Conservation (phyloP, 1,284 basidiomycete genomes). For the Sporisorium graminicola region DNA sequence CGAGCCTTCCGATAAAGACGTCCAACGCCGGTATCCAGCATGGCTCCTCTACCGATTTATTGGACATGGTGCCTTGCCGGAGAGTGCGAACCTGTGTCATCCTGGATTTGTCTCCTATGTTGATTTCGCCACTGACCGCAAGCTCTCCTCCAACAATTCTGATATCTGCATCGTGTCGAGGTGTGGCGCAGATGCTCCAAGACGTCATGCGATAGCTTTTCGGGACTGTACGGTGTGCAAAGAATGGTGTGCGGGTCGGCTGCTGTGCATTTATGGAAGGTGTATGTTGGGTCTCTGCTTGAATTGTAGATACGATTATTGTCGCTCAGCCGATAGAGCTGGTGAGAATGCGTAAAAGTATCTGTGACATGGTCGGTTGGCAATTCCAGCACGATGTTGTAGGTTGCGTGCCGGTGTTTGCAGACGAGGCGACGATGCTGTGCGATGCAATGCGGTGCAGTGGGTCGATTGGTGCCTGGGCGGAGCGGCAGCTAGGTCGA, state of each 20-base stretch:
- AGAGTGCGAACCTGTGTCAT: neutral
- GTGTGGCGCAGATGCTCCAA: too few species aligned
- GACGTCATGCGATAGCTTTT: neutral
- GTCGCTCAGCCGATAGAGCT: neutral
- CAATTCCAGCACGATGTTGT: neutral
- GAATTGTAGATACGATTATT: neutral
- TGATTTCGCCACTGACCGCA: neutral
- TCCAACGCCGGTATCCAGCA: neutral
- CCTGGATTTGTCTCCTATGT: neutral
- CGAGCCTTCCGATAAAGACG: neutral
- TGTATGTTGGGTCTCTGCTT: too few species aligned
- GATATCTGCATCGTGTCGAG: too few species aligned
- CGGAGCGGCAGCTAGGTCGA: conserved; percentile 5
- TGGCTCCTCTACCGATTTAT: too few species aligned
- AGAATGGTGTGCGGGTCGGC: neutral
- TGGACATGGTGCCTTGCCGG: too few species aligned
- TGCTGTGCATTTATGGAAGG: neutral
- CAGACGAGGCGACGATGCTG: conserved; percentile 11
- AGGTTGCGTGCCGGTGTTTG: neutral
- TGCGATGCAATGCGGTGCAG: conserved; percentile 13
- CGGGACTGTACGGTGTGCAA: neutral
- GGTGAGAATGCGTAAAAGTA: neutral
- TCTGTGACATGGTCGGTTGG: neutral
- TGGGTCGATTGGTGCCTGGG: neutral
- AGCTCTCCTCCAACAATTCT: neutral